These are phyloP conservation scores for Amanita rubescens DNA, from an alignment of 768 basidiomycete genomes.

Conservation along the genomic window DNA sequence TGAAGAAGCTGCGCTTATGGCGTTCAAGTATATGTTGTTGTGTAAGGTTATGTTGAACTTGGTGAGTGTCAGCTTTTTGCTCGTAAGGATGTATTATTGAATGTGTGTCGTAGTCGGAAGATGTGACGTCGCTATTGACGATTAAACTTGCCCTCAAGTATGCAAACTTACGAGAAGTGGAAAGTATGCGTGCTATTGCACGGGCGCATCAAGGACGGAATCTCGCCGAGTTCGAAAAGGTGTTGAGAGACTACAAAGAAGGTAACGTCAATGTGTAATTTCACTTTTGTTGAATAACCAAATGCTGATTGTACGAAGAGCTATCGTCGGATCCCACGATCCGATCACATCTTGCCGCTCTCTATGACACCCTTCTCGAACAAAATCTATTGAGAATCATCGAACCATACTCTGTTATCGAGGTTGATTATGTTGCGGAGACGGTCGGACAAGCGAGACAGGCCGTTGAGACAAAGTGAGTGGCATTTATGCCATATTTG, in stretches of 20 bases:
- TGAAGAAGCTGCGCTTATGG: slow-evolving; percentile 58
- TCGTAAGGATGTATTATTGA: not conserved
- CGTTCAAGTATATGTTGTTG: slow-evolving; percentile 95
- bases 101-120: slow-evolving; percentile 65
- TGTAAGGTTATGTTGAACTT: slow-evolving; percentile 98
- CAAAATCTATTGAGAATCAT: slow-evolving; percentile 94
- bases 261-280: slow-evolving; percentile 34
- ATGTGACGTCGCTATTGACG: slow-evolving; percentile 78
- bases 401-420: slow-evolving; percentile 91
- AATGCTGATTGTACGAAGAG: slow-evolving; percentile 38
- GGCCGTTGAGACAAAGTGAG: slow-evolving; percentile 87
- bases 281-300: not conserved
- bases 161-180: slow-evolving; percentile 80
- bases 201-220: slow-evolving; percentile 90
- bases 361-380: slow-evolving; percentile 94
- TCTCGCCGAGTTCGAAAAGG: slow-evolving; percentile 83
- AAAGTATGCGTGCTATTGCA: slow-evolving; percentile 94
- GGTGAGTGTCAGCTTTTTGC: slow-evolving; percentile 38
- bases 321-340: slow-evolving; percentile 94
- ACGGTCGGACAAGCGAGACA: slow-evolving; percentile 80
- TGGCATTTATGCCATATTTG: slow-evolving; percentile 9
- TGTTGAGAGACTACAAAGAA: slow-evolving; percentile 77
- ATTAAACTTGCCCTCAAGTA: slow-evolving; percentile 88
- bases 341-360: slow-evolving; percentile 84
- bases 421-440: slow-evolving; percentile 86